phyloP scores from a whole-genome alignment of 768 basidiomycete species.

The Auricularia heimuer region DNA sequence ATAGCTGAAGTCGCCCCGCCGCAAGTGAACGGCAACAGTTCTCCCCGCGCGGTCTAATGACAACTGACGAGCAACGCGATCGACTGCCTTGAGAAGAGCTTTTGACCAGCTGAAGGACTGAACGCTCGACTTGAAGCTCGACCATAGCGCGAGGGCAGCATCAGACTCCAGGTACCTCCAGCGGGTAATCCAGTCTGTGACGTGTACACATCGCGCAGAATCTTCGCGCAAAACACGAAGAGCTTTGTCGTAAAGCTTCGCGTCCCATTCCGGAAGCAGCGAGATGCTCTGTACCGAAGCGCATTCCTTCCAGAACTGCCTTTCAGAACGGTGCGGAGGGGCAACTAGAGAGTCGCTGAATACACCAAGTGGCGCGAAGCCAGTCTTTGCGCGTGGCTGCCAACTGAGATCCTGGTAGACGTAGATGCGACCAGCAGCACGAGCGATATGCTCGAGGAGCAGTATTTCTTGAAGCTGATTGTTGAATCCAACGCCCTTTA shows the following conservation, averaged over 20 bases:
- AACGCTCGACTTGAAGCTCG: neutral
- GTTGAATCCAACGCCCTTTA: conserved; percentile 6
- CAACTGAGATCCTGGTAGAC: conserved; percentile 5
- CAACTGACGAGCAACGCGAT: neutral
- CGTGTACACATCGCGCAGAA: neutral
- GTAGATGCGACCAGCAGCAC: neutral
- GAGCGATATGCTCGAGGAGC: conserved; percentile 1
- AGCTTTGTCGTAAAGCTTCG: neutral
- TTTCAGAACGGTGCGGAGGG: neutral
- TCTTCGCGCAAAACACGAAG: neutral
- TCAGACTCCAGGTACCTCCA: conserved; percentile 2
- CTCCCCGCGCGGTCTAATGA: neutral
- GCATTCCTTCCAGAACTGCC: neutral
- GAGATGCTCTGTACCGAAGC: neutral
- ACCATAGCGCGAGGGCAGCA: conserved; percentile 2
- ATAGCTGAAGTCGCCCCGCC: conserved; percentile 2
- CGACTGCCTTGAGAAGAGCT: neutral
- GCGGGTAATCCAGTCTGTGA: neutral
- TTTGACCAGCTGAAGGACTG: conserved; percentile 1
- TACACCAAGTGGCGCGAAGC: neutral
- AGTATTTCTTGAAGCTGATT: conserved; percentile 5
- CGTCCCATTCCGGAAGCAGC: neutral
- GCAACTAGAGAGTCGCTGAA: neutral
- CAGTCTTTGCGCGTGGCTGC: conserved; percentile 1
- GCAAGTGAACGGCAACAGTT: conserved; percentile 2